Conservation (phyloP, 75 land plant genomes). For the Cryptomeria japonica region DNA sequence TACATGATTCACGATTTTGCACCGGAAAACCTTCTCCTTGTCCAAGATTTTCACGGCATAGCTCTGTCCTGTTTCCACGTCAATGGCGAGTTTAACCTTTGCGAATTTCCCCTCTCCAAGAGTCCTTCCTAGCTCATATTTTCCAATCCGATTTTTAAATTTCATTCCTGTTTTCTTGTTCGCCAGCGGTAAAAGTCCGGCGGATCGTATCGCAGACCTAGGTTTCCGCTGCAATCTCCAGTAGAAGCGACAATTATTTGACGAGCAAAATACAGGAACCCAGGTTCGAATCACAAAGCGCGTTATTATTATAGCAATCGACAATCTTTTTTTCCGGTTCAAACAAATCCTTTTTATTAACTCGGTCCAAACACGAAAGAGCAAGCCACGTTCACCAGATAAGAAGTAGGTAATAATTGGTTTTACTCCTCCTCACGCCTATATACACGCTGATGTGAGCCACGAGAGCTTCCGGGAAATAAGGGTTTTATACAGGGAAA, state of each 20-base stretch:
- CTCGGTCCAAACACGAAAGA: too few species aligned
- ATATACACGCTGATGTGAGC: too few species aligned
- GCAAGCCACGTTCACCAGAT: too few species aligned
- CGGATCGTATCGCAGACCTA: background rate
- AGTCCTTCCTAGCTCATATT: slow-evolving; percentile 57
- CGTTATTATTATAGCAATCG: background rate
- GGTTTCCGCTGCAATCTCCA: background rate
- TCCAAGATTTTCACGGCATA: slow-evolving; percentile 58
- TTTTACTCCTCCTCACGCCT: too few species aligned
- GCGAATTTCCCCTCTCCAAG: slow-evolving; percentile 58
- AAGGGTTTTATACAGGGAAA: too few species aligned
- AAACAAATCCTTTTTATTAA: too few species aligned
- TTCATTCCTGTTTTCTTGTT: background rate
- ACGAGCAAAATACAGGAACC: background rate
- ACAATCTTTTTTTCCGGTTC: background rate
- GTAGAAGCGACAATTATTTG: background rate
- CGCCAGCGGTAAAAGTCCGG: background rate
- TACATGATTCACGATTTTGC: slow-evolving; percentile 61
- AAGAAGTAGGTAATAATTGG: too few species aligned
- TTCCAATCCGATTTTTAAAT: slow-evolving; percentile 31
- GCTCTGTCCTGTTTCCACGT: slow-evolving; percentile 47
- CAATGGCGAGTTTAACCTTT: slow-evolving; percentile 50
- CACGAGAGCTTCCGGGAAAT: too few species aligned
- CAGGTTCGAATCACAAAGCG: background rate
- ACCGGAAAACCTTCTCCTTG: slow-evolving; percentile 48